Base-by-base conservation (phyloP, 257 asterid genomes). In the Plantago elongata region DNA sequence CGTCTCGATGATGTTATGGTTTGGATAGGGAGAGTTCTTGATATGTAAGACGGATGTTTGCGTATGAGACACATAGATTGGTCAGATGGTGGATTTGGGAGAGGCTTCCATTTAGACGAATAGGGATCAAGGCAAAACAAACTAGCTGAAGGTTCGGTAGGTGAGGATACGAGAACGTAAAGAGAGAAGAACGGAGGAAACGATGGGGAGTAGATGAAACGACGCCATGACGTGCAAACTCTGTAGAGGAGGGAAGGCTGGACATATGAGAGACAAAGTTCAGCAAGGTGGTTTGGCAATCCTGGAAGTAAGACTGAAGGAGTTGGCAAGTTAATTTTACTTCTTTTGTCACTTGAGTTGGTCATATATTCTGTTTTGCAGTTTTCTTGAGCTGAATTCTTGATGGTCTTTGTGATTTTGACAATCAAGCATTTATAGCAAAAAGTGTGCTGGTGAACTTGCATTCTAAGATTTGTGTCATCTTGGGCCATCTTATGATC, bases 161-260 rank as follows among this genome's bases (percentile, higher is more conserved):
- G 30, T 29, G 72, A 16, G 60, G 72, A 63, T 38, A 78, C 74
- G 15, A 84, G 66, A 4, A 77, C 77, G 13, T 88, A 85, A 17
- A 88, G 83, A 68, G 83, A 75, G 62, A 64, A 67, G 47, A 81
- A 88, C 0, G 74, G 87, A 38, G 96, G 93, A 29, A 81, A 85
- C 18, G 27, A 14, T 22, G 84, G 79, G 9, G 93, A 81, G 51
- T 83, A 88, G 43, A 88, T 72, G 45, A 78, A 43, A 45, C 73
- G 83, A 11, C 85, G 90, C 96, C 96, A 88, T 17, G 96, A 77
- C n/a, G 8, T 70, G 71, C 80, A 80, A 30, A 85, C 88, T 2
- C 63, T 11, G 61, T 73, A 71, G 56, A 88, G 88, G 45, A 82
- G 66, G 45, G 83, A 72, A 44, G 93, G 90, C 5, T 70, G 69